Evolutionary conservation across 1,139 yeast species (phyloP).

Genomic region (Magnusiomyces paraingens): DNA sequence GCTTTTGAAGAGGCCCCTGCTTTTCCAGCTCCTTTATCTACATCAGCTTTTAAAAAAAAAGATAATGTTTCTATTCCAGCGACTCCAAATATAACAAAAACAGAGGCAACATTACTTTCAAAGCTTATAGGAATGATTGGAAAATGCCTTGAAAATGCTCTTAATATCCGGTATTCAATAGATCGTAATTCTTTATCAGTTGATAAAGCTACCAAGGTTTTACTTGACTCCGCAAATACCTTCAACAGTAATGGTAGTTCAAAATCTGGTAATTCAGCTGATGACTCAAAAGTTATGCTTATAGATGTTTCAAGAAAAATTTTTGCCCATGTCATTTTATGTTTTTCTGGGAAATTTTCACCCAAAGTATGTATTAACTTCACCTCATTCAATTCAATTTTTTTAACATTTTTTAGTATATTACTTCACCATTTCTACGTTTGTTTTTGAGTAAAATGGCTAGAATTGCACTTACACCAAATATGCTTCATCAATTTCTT

Average conservation of each 20-base stretch:
- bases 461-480: background rate
- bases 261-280: background rate
- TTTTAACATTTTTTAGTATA: background rate
- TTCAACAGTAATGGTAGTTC: background rate
- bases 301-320: background rate
- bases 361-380: background rate
- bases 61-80: background rate
- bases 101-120: background rate
- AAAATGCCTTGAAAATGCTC: background rate
- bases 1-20: background rate
- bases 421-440: slow-evolving; percentile 1
- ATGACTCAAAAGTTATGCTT: no score
- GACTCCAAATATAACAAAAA: background rate
- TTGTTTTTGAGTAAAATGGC: slow-evolving; percentile 1
- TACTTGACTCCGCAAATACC: background rate
- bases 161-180: background rate
- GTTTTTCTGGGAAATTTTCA: background rate
- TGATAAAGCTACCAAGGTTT: no score
- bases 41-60: background rate
- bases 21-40: background rate
- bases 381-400: background rate
- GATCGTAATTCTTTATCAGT: no score
- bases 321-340: background rate
- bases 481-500: background rate
- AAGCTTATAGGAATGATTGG: background rate